phyloP scores from a whole-genome alignment of 1,284 basidiomycete genomes.

The Pterulicium gracile region DNA sequence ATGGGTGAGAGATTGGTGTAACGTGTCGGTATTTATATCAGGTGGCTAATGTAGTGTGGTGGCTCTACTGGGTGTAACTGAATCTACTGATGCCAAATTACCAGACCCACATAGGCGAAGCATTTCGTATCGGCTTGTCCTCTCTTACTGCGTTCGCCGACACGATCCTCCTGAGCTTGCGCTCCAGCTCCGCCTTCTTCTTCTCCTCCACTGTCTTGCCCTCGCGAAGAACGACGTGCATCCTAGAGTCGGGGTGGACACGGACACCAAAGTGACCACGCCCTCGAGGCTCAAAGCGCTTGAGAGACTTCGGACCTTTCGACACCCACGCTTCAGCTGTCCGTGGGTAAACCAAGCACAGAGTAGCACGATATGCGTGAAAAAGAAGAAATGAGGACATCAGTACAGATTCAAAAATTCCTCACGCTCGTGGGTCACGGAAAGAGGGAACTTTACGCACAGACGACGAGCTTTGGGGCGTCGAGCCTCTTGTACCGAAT shows the following conservation, averaged over 20 bases:
- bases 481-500: conserved; percentile 68
- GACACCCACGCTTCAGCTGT: conserved; percentile 89
- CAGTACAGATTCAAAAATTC: too few relatives aligned
- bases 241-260: conserved; percentile 65
- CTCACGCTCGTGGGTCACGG: too few relatives aligned
- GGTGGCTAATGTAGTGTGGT: neutral
- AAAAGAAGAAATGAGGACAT: conserved; percentile 2
- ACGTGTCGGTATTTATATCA: conserved; percentile 1
- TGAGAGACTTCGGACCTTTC: conserved; percentile 64
- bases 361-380: conserved; percentile 1
- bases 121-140: conserved; percentile 69
- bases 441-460: too few relatives aligned
- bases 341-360: conserved; percentile 7
- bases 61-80: neutral
- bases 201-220: conserved; percentile 74
- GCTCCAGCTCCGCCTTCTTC: conserved; percentile 48
- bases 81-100: conserved; percentile 26
- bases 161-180: conserved; percentile 66
- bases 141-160: conserved; percentile 74
- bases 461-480: conserved; percentile 68
- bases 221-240: conserved; percentile 76
- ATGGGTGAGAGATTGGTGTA: neutral
- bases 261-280: conserved; percentile 76
- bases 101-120: conserved; percentile 74
- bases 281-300: conserved; percentile 78